phyloP scores from a whole-genome alignment of 345 rosid species.

The Salix koriyanagi region DNA sequence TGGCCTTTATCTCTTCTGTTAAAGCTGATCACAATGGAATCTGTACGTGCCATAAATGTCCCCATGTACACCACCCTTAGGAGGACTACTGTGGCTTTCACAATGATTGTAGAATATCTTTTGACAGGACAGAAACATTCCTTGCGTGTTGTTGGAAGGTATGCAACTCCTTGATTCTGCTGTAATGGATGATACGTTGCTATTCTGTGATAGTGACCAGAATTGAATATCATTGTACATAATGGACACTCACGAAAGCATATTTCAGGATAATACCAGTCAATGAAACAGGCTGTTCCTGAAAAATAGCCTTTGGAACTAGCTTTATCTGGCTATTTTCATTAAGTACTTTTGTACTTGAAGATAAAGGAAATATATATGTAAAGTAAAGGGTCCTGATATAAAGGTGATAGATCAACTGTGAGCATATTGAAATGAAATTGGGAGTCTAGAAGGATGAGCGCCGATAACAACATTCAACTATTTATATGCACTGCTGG shows the following conservation, averaged over 20 bases:
- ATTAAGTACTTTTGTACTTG: not conserved
- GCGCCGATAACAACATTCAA: not conserved
- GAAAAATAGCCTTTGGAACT: not conserved
- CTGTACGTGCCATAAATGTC: constrained; percentile 26
- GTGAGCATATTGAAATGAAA: not conserved
- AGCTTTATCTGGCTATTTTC: not conserved
- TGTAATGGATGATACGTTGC: not conserved
- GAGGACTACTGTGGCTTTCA: constrained; percentile 29
- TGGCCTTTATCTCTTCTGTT: not conserved
- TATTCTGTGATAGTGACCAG: not conserved
- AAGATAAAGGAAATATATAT: not conserved
- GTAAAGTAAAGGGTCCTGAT: not conserved
- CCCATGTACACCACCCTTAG: constrained; percentile 32
- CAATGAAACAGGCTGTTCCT: not conserved
- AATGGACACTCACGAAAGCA: not conserved
- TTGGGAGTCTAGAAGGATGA: not conserved
- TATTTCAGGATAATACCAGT: not conserved
- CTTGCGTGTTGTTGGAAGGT: constrained; percentile 25
- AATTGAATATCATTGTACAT: not conserved
- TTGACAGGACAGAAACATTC: constrained; percentile 24
- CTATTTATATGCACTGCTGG: not conserved
- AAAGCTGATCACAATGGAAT: constrained; percentile 31
- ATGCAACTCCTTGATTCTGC: constrained; percentile 4
- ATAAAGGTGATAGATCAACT: not conserved
- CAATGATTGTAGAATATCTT: constrained; percentile 27